Percentiles rank a stretch among this genome's conserved stretches.
These are phyloP conservation scores for Ulmus americana DNA, from an alignment of 331 rosid genomes.

Conservation along the genomic window DNA sequence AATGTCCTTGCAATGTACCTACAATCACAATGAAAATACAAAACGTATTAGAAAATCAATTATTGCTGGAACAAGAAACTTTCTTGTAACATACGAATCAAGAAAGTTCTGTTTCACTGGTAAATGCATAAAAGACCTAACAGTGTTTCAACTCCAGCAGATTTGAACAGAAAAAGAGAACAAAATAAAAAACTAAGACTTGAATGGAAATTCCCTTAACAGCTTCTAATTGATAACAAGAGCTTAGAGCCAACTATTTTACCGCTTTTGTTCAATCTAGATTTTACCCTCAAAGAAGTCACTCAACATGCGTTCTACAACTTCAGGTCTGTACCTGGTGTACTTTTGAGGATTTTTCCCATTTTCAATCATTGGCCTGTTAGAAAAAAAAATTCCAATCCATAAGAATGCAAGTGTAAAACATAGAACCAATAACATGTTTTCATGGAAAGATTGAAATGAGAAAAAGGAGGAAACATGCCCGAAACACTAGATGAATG, in stretches of 20 bases:
- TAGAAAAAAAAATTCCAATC: constrained; percentile 13
- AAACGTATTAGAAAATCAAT: constrained; percentile 4
- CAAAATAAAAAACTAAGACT: too few species aligned
- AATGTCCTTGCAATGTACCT: too few species aligned
- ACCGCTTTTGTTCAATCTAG: constrained; percentile 74
- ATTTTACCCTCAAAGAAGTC: constrained; percentile 88
- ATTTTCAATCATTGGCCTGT: constrained; percentile 80
- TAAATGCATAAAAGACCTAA: background rate
- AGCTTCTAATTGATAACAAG: background rate
- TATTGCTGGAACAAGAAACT: background rate
- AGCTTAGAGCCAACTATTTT: constrained; percentile 6
- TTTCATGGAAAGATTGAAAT: background rate
- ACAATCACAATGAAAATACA: constrained; percentile 32
- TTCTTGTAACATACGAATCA: background rate
- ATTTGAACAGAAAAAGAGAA: too few species aligned
- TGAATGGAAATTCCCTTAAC: background rate
- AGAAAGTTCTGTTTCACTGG: background rate
- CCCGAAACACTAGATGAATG: constrained; percentile 84
- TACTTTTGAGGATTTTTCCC: constrained; percentile 81
- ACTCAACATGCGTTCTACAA: constrained; percentile 69
- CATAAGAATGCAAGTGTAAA: background rate
- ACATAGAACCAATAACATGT: background rate
- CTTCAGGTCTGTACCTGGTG: constrained; percentile 58
- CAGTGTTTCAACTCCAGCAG: background rate
- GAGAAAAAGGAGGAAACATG: constrained; percentile 17